phyloP scores from a whole-genome alignment of 345 rosid species.

The Arabis hirsuta region DNA sequence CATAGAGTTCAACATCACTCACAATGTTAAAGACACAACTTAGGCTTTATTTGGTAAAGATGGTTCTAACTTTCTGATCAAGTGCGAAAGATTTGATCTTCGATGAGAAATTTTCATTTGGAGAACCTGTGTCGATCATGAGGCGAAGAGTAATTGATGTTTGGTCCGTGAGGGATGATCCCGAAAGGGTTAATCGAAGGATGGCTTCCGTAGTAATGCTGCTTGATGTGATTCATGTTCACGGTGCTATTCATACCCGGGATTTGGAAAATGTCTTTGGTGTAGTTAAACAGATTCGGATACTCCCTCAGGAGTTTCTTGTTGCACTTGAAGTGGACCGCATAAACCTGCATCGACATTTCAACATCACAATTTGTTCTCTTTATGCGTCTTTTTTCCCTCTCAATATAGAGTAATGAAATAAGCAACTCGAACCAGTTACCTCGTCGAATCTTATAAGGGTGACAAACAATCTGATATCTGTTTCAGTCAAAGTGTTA shows the following conservation, averaged over 20 bases:
- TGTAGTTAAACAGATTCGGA: conserved; percentile 70
- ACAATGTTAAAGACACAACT: conserved; percentile 12
- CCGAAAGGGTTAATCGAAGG: conserved; percentile 72
- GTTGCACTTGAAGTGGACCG: conserved; percentile 85
- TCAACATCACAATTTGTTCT: conserved; percentile 4
- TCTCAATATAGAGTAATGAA: background rate
- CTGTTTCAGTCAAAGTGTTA: conserved; percentile 69
- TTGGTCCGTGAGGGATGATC: conserved; percentile 70
- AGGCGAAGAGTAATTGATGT: conserved; percentile 56
- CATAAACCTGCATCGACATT: conserved; percentile 56
- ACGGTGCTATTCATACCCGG: conserved; percentile 66
- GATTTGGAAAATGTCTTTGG: conserved; percentile 66
- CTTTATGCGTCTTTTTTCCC: background rate
- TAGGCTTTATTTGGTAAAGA: conserved; percentile 13
- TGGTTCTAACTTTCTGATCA: background rate
- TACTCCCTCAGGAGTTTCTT: conserved; percentile 72
- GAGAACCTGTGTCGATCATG: conserved; percentile 64
- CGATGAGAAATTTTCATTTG: conserved; percentile 11
- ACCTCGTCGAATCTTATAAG: conserved; percentile 96
- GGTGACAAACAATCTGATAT: conserved; percentile 83
- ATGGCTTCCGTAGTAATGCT: conserved; percentile 77
- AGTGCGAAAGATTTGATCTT: conserved; percentile 1
- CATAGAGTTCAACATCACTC: no score
- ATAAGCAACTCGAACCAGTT: conserved; percentile 21
- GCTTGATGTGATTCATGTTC: conserved; percentile 72